Base-by-base conservation (phyloP, 768 basidiomycete species). In the Suillus bovinus region DNA sequence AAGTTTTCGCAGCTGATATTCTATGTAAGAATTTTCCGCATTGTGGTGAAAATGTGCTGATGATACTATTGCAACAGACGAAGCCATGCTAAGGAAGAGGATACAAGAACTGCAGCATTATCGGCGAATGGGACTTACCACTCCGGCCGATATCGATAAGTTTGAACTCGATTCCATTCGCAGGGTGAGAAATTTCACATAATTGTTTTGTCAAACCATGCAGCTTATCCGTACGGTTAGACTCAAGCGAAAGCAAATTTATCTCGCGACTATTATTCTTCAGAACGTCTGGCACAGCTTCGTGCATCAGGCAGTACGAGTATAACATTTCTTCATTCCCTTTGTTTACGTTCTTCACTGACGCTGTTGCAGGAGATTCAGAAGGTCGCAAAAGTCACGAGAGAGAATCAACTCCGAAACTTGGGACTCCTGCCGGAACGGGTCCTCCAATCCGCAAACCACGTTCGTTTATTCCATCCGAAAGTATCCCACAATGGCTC, bases 101-200 rank as follows among this genome's bases (percentile, higher is more conserved):
- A 96, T 99, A 70, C 84, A 89, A 66, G 95, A 99, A 68, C 79
- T 99, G 27, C 96, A 99, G 70, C 86, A 90, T 55, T 96, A 93
- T 73, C 88, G 96, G 9, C 83, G 90, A 38, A 84, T 93, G 71
- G 97, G 96, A 0, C 78, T 99, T 31, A 87, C 87, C 2, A 91
- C 90, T 2, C 76, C 86, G 9, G 88, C 88, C n/a, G 96, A 98
- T 66, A 91, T 96, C 38, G 94, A 96, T 46, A 93, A 90, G 69
- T 98, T 93, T 69, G 92, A 95, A 52, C 74, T 77, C 41, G 93
- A 94, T 70, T 78, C 86, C 58, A 77, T 82, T 33, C 89, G 89
- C 67, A 80, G 94, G 66, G 94, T 94, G 69, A 62, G 88, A 33
- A 38, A 8, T 49, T 17, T 22, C 22, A 49, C 34, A 49, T 27